Percentiles rank a stretch among this genome's conserved stretches.
phyloP scores from a whole-genome alignment of 176 grass and related monocot genomes.

The Puya raimondii region DNA sequence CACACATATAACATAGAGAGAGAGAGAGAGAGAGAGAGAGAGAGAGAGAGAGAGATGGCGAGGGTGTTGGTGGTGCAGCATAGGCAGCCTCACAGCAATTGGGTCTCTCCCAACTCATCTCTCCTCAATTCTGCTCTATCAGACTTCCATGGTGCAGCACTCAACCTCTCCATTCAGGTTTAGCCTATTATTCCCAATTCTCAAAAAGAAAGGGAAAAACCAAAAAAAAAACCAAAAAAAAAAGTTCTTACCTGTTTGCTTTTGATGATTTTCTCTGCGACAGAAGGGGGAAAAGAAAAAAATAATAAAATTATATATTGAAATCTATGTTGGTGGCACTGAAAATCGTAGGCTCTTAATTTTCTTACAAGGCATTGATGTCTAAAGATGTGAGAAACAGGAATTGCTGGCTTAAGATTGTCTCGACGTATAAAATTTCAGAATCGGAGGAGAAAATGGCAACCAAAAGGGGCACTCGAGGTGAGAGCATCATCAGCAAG shows the following conservation, averaged over 20 bases:
- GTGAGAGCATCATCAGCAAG: constrained; percentile 37
- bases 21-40: background rate
- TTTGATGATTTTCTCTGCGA: background rate
- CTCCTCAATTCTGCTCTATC: constrained; percentile 52
- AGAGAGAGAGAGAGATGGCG: constrained; percentile 16
- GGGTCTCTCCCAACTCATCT: constrained; percentile 26
- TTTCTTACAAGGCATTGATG: no score
- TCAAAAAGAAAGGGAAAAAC: no score
- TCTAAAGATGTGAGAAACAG: background rate
- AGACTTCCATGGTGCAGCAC: constrained; percentile 47
- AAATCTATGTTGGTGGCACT: background rate
- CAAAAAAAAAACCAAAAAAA: no score
- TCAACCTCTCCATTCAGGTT: constrained; percentile 56
- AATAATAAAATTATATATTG: background rate
- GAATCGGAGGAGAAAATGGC: constrained; percentile 54
- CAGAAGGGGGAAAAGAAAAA: no score
- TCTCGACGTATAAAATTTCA: constrained; percentile 25
- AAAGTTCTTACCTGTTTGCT: background rate
- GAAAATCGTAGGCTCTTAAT: background rate
- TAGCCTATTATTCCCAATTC: background rate
- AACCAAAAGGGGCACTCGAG: constrained; percentile 37
- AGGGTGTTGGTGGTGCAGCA: constrained; percentile 21
- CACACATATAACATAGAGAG: background rate
- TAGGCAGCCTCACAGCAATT: background rate
- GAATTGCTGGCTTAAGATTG: background rate